A percentile compares a stretch with the other conserved stretches of the same genome.
Evolutionary conservation across 257 asterid genomes (phyloP).

Genomic region (Solanum arcanum): DNA sequence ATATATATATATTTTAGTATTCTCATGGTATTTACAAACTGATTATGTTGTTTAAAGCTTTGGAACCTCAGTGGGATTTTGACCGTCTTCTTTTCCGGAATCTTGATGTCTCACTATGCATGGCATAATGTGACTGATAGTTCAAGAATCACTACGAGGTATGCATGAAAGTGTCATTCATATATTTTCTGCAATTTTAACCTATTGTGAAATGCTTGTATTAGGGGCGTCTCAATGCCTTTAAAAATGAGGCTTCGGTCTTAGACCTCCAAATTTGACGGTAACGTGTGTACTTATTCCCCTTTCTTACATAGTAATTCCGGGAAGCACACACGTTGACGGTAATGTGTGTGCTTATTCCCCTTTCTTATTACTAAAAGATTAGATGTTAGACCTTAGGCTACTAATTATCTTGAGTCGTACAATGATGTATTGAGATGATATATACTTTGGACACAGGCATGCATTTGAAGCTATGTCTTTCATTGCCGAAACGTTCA

Average conservation of each 20-base stretch:
- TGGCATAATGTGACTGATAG: slow-evolving; percentile 87
- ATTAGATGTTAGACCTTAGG: neutral
- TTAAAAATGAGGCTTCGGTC: neutral
- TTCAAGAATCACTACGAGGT: slow-evolving; percentile 77
- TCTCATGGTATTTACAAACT: neutral
- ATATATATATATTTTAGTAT: neutral
- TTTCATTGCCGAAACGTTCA: slow-evolving; percentile 80
- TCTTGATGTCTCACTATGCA: slow-evolving; percentile 90
- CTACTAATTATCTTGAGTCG: neutral
- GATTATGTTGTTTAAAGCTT: slow-evolving; percentile 27
- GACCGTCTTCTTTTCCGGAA: slow-evolving; percentile 84
- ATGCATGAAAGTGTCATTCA: slow-evolving; percentile 2
- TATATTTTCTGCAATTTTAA: neutral
- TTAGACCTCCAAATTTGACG: neutral
- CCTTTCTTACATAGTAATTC: neutral
- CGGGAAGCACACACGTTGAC: neutral
- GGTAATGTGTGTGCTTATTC: no score
- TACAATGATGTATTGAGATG: neutral
- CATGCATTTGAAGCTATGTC: slow-evolving; percentile 84
- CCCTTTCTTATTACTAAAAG: neutral
- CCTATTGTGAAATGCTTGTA: neutral
- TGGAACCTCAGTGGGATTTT: slow-evolving; percentile 72
- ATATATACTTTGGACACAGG: slow-evolving; percentile 30
- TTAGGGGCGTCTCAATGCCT: neutral
- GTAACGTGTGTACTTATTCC: no score